These are phyloP conservation scores for Craterostigma plantagineum DNA, from an alignment of 257 asterid species.

Conservation along the genomic window DNA sequence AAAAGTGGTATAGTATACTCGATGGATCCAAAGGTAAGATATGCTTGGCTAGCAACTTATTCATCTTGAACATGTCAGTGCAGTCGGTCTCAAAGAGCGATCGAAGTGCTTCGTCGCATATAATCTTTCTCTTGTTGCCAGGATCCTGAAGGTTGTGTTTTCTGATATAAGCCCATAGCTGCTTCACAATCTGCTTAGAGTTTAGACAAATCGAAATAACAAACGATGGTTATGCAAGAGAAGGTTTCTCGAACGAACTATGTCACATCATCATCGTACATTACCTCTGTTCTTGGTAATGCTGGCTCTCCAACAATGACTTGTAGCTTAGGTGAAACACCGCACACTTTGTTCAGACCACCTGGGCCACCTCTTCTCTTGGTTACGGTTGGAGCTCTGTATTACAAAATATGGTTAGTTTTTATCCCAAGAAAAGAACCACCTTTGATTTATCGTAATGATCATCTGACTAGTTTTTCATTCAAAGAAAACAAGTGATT, in stretches of 20 bases:
- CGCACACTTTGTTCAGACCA: constrained; percentile 72
- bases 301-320: constrained; percentile 69
- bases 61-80: constrained; percentile 92
- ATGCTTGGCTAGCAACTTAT: constrained; percentile 72
- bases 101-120: constrained; percentile 58
- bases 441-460: background rate
- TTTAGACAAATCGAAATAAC: too few species aligned
- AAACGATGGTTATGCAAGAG: too few species aligned
- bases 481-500: background rate
- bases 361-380: constrained; percentile 89
- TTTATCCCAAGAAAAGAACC: too few species aligned
- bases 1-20: background rate
- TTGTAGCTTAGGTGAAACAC: constrained; percentile 78
- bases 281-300: constrained; percentile 75
- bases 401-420: constrained; percentile 2
- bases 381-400: constrained; percentile 41
- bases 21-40: constrained; percentile 46
- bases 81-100: constrained; percentile 53
- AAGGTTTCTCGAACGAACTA: too few species aligned
- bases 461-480: background rate
- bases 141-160: constrained; percentile 78
- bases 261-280: too few species aligned
- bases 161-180: constrained; percentile 67
- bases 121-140: constrained; percentile 52
- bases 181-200: constrained; percentile 1